These are phyloP conservation scores for Sclerotinia spermophila DNA, from an alignment of 2,329 filamentous ascomycete genomes.

Conservation along the genomic window DNA sequence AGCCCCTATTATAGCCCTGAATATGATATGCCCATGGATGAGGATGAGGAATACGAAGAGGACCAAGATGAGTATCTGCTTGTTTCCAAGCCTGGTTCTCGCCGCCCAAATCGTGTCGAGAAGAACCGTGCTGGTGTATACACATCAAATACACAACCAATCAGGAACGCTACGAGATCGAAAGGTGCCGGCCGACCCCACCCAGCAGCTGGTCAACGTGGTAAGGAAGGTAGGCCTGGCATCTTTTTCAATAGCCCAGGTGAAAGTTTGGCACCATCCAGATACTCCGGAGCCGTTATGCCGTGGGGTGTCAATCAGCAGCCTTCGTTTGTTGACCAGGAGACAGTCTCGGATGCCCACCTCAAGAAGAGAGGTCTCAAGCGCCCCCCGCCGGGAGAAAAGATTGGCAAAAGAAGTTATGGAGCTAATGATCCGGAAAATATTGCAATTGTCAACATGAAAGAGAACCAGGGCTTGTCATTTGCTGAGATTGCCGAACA, in stretches of 20 bases:
- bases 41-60: neutral
- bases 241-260: conserved; percentile 15
- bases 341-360: conserved; percentile 27
- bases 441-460: conserved; percentile 34
- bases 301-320: conserved; percentile 27
- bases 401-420: conserved; percentile 30
- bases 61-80: neutral
- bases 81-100: neutral
- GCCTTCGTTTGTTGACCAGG: conserved; percentile 23
- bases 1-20: neutral
- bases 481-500: conserved; percentile 29
- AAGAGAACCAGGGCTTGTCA: conserved; percentile 25
- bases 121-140: conserved; percentile 6
- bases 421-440: conserved; percentile 37
- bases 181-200: neutral
- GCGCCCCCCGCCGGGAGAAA: conserved; percentile 19
- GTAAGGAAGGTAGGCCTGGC: neutral
- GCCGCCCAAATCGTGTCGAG: neutral
- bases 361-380: conserved; percentile 31
- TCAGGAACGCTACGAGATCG: neutral
- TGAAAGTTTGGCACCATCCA: conserved; percentile 20
- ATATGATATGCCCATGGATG: neutral
- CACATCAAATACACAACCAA: neutral
- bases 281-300: conserved; percentile 27
- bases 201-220: neutral